Base-by-base conservation (phyloP, 148 eudicot species). In the Fagopyrum homotropicum region DNA sequence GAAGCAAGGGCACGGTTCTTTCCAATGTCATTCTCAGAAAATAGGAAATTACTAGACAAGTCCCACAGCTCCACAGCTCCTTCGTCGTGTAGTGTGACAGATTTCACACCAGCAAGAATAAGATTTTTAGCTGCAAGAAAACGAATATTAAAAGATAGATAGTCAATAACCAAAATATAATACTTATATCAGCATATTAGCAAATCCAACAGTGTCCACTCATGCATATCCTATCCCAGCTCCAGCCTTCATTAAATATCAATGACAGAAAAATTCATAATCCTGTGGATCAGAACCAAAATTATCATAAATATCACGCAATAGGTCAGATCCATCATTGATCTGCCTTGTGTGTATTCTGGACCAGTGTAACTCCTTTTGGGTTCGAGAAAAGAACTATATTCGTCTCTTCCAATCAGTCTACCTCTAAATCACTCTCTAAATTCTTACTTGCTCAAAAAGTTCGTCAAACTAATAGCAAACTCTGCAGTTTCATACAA, bases 41-140 rank as follows among this genome's bases (percentile, higher is more conserved):
- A 86, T 30, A 85, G 68, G 54, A 90, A 90, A 81, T 81, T 88
- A 82, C 94, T 85, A 55, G 94, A 90, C 68, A 90, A 77, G 77
- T 90, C 94, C 91, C 94, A 86, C 81, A 88, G 47, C 76, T 88
- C 94, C 63, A 90, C 91, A 8, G 46, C 73, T 46, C 89, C 91
- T 81, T 80, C 88, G 66, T 90, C 91, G 75, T 88, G 94, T 82
- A 90, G 76, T 29, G 94, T 88, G 72, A 90, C 91, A 71, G 94
- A 88, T 85, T 85, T 88, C 50, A 90, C 91, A 76, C 91, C 90
- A 83, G 94, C 91, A 80, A 88, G 94, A 81, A 90, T 80, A 55
- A 88, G 91, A 77, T 90, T 88, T 76, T 90, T 90, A 11, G 91
- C 94, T 72, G 55, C 15, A 46, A 70, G 52, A 72, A 46, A 72